A percentile compares a stretch with the other conserved stretches of the same genome.
Conservation (phyloP, 768 basidiomycete species). For the Russula olivacea region DNA sequence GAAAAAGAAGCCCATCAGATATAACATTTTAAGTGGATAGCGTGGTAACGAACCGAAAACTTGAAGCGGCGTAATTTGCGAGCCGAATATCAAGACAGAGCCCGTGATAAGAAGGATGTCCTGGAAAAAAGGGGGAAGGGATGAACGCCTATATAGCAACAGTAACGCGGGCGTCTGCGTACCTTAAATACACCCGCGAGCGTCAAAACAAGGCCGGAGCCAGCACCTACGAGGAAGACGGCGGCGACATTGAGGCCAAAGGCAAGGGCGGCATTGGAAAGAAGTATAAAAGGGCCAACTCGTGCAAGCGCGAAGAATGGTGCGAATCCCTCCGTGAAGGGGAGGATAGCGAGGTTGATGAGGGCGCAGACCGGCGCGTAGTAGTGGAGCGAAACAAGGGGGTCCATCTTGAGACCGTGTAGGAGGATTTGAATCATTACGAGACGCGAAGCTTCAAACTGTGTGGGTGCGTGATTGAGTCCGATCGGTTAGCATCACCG, state of each 20-base stretch:
- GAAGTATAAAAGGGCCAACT: constrained; percentile 50
- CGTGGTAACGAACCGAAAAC: constrained; percentile 53
- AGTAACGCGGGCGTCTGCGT: constrained; percentile 17
- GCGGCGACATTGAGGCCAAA: constrained; percentile 90
- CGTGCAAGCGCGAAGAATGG: constrained; percentile 71
- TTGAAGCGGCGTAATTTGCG: constrained; percentile 76
- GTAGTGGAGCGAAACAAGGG: constrained; percentile 91
- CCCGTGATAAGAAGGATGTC: constrained; percentile 93
- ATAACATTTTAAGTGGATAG: neutral
- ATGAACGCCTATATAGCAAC: neutral
- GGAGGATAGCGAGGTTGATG: constrained; percentile 80
- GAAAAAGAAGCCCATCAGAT: neutral
- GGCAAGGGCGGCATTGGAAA: constrained; percentile 82
- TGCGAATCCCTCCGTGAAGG: constrained; percentile 86
- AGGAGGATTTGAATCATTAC: constrained; percentile 95
- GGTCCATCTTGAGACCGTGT: constrained; percentile 97
- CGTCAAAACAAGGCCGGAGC: constrained; percentile 82
- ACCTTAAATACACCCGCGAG: constrained; percentile 93
- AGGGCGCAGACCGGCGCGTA: constrained; percentile 92
- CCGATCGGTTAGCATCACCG: neutral
- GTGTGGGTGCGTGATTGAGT: neutral
- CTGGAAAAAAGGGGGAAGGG: constrained; percentile 33
- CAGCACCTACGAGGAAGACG: constrained; percentile 88
- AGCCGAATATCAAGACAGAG: constrained; percentile 81
- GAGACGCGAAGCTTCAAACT: constrained; percentile 91